These are phyloP conservation scores for Pachysandra terminalis DNA, from an alignment of 164 flowering plant species.

Conservation along the genomic window DNA sequence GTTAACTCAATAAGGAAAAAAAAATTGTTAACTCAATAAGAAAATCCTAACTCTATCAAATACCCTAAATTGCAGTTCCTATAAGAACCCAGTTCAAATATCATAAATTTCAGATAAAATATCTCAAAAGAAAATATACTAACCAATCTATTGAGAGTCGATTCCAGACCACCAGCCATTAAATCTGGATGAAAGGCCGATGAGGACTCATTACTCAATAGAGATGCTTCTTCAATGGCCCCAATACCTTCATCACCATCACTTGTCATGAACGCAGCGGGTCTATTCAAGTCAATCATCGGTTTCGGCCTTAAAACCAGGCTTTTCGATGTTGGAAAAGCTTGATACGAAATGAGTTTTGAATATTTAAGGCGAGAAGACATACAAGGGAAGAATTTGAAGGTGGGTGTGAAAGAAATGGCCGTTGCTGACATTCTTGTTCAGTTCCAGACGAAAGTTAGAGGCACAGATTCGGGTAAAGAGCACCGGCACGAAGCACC, in stretches of 20 bases:
- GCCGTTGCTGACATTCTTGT: slow-evolving; percentile 15
- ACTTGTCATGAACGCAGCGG: slow-evolving; percentile 15
- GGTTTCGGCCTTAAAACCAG: slow-evolving; percentile 4
- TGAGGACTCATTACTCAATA: slow-evolving; percentile 30
- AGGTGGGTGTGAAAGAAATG: slow-evolving; percentile 3
- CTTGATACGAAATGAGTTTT: slow-evolving; percentile 13
- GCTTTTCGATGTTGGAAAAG: slow-evolving; percentile 9
- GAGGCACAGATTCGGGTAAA: too few relatives aligned
- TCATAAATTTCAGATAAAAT: too few relatives aligned
- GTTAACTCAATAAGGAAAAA: too few relatives aligned
- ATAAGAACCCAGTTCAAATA: too few relatives aligned
- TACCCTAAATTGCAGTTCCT: too few relatives aligned
- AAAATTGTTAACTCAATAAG: too few relatives aligned
- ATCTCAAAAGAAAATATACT: too few relatives aligned
- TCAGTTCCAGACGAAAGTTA: neutral
- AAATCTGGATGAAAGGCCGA: slow-evolving; percentile 7
- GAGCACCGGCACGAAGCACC: too few relatives aligned
- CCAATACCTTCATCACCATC: slow-evolving; percentile 20
- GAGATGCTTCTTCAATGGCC: slow-evolving; percentile 33
- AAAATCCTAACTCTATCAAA: too few relatives aligned
- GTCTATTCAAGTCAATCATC: slow-evolving; percentile 27
- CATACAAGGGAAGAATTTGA: slow-evolving; percentile 6
- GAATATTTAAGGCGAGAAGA: slow-evolving; percentile 3
- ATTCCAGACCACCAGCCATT: slow-evolving; percentile 30
- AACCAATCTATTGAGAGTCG: slow-evolving; percentile 63